Conservation (phyloP, 495 filamentous ascomycete genomes). For the Hypoxylon lienhwacheense region DNA sequence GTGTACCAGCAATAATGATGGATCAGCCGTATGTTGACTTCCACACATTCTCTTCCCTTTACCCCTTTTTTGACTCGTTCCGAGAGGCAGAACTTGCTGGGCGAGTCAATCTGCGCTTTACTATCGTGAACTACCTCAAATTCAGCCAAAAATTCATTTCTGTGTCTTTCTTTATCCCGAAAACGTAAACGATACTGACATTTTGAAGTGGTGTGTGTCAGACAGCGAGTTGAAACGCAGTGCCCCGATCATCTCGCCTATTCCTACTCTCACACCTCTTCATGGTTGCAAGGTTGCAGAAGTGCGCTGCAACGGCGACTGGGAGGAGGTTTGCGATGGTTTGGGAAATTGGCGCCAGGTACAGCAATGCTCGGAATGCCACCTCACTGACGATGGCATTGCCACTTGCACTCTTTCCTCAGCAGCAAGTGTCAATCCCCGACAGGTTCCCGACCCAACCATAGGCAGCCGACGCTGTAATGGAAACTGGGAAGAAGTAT, state of each 20-base stretch:
- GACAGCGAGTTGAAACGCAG: background rate
- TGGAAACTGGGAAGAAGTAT: too few species aligned
- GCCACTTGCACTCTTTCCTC: background rate
- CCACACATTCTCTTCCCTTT: background rate
- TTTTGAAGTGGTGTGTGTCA: background rate
- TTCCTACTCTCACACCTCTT: background rate
- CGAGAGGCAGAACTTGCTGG: too few species aligned
- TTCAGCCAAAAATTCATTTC: too few species aligned
- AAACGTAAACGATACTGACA: background rate
- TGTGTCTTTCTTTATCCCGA: background rate
- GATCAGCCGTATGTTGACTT: background rate
- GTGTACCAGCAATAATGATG: background rate
- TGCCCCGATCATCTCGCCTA: background rate
- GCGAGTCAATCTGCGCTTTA: too few species aligned
- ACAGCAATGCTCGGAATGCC: background rate
- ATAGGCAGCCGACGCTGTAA: too few species aligned
- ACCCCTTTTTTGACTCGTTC: background rate
- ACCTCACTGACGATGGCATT: background rate
- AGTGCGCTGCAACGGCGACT: slow-evolving; percentile 2
- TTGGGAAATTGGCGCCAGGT: background rate
- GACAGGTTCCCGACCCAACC: too few species aligned
- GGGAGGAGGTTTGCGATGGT: background rate
- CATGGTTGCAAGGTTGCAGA: background rate
- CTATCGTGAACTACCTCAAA: too few species aligned
- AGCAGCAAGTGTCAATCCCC: too few species aligned